These are phyloP conservation scores for Wallacemonas sp. DNA, from an alignment of 208 protist species.

Conservation along the genomic window DNA sequence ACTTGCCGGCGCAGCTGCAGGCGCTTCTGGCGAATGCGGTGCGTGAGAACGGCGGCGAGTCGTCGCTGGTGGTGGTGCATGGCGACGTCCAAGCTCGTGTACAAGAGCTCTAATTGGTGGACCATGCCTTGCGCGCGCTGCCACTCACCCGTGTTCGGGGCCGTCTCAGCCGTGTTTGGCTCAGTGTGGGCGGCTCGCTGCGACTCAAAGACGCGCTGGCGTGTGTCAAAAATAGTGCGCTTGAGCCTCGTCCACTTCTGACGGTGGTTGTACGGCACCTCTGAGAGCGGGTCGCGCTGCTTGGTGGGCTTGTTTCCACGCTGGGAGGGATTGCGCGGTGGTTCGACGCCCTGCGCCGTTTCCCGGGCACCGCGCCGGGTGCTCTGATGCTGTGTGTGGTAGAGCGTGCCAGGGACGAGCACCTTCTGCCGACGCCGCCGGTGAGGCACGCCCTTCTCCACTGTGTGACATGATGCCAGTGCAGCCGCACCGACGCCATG, in stretches of 20 bases:
- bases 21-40: conserved; percentile 18
- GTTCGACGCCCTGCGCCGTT: neutral
- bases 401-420: conserved; percentile 5
- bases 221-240: conserved; percentile 28
- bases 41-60: conserved; percentile 11
- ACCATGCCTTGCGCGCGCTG: conserved; percentile 11
- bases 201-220: conserved; percentile 25
- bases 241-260: conserved; percentile 40
- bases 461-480: neutral
- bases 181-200: neutral
- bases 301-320: conserved; percentile 15
- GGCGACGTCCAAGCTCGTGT: conserved; percentile 23
- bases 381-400: neutral
- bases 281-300: conserved; percentile 30
- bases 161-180: neutral
- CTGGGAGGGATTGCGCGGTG: neutral
- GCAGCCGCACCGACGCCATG: neutral
- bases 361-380: neutral
- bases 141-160: neutral
- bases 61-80: conserved; percentile 25
- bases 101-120: conserved; percentile 21
- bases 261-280: conserved; percentile 40
- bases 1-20: conserved; percentile 19
- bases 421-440: neutral
- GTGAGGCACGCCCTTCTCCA: neutral